Conservation (phyloP, 2,329 filamentous ascomycete species). For the Phaeosphaeria sp. region DNA sequence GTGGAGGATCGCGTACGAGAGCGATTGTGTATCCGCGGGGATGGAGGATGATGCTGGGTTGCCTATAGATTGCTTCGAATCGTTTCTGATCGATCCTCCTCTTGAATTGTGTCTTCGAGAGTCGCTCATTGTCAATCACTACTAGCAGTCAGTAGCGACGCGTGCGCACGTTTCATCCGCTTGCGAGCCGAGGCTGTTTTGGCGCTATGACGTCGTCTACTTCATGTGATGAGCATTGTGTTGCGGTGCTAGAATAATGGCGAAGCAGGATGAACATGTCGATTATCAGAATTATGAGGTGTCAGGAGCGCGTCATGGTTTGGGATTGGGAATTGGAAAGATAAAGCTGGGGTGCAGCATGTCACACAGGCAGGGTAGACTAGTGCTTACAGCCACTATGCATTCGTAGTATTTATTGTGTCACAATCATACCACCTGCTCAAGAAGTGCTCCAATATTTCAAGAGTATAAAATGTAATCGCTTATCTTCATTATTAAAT, state of each 20-base stretch:
- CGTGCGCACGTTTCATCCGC: not conserved
- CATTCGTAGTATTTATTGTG: not conserved
- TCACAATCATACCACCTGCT: too few relatives aligned
- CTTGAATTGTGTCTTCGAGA: not conserved
- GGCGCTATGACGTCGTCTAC: slow-evolving; percentile 5
- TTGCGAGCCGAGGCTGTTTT: slow-evolving; percentile 6
- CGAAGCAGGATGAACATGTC: not conserved
- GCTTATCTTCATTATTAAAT: not conserved
- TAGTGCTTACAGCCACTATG: too few relatives aligned
- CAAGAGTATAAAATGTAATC: too few relatives aligned
- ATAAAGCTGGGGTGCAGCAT: too few relatives aligned
- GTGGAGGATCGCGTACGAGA: slow-evolving; percentile 1
- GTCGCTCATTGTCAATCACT: not conserved
- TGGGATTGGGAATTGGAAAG: too few relatives aligned
- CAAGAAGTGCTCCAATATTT: too few relatives aligned
- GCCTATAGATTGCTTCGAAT: not conserved
- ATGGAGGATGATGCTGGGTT: not conserved
- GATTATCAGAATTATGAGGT: not conserved
- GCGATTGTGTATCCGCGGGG: not conserved
- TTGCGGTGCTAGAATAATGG: not conserved
- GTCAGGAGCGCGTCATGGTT: not conserved
- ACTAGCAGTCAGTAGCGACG: not conserved
- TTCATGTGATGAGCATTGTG: not conserved
- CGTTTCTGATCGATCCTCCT: not conserved
- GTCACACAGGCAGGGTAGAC: not conserved